Conservation (phyloP, 495 filamentous ascomycete species). For the Xylaria venustula region DNA sequence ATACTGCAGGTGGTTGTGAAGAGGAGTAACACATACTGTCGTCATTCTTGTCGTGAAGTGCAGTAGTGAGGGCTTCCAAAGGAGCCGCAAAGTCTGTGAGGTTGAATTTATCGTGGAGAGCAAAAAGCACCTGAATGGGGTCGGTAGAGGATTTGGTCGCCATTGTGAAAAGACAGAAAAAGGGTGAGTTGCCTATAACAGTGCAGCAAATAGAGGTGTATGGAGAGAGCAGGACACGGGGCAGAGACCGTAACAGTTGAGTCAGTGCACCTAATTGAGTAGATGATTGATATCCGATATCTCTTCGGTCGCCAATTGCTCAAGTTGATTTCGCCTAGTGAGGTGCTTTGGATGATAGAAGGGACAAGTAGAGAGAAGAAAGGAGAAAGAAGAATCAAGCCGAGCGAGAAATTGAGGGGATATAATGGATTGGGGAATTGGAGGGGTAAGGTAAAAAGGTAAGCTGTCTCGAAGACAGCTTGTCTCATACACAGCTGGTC, state of each 20-base stretch:
- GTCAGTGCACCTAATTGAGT: neutral
- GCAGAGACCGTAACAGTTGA: neutral
- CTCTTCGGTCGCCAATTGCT: neutral
- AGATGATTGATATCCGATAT: constrained; percentile 1
- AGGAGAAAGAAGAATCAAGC: neutral
- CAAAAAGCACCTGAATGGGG: constrained; percentile 51
- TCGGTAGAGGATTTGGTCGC: constrained; percentile 48
- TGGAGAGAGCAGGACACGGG: neutral
- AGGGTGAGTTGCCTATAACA: neutral
- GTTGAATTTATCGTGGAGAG: constrained; percentile 50
- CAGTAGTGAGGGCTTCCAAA: constrained; percentile 59
- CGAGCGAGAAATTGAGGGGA: constrained; percentile 10
- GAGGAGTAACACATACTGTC: constrained; percentile 47
- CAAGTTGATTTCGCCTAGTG: neutral
- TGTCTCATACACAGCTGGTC: neutral
- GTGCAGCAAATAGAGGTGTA: neutral
- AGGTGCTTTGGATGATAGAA: constrained; percentile 10
- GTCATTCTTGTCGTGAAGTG: constrained; percentile 61
- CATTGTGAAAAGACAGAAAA: constrained; percentile 36
- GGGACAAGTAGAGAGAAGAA: constrained; percentile 9
- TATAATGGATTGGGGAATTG: constrained; percentile 4
- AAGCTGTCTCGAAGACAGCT: neutral
- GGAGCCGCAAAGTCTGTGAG: constrained; percentile 67
- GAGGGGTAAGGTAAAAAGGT: constrained; percentile 9
- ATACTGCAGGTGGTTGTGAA: constrained; percentile 8